phyloP scores from a whole-genome alignment of 257 asterid genomes.

The Solanum microdontum region DNA sequence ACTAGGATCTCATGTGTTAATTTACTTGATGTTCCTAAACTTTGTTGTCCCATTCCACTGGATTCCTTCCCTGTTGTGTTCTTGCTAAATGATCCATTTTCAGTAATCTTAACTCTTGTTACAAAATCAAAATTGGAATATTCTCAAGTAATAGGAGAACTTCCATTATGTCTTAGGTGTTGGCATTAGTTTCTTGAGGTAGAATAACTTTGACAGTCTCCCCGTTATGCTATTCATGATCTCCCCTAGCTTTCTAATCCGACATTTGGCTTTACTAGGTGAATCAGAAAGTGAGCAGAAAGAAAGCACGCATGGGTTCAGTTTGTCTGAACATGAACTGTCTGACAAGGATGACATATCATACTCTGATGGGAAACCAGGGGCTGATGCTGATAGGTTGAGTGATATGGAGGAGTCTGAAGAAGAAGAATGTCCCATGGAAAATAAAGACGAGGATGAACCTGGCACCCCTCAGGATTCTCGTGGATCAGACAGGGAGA shows the following conservation, averaged over 20 bases:
- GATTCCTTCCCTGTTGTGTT: background rate
- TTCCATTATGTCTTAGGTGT: background rate
- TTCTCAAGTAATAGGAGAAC: background rate
- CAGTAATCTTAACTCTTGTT: background rate
- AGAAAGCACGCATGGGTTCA: conserved; percentile 12
- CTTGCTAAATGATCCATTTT: background rate
- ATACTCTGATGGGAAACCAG: conserved; percentile 20
- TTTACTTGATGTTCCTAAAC: background rate
- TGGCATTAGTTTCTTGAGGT: background rate
- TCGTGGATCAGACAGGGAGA: conserved; percentile 31
- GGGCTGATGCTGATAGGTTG: conserved; percentile 24
- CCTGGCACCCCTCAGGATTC: conserved; percentile 22
- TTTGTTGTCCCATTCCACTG: background rate
- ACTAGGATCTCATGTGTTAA: background rate
- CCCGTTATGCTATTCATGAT: background rate
- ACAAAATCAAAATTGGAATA: background rate
- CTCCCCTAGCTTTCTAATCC: background rate
- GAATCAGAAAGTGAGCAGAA: conserved; percentile 13
- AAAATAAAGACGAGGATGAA: conserved; percentile 36
- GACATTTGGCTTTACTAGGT: background rate
- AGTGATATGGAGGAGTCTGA: conserved; percentile 36
- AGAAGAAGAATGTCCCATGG: conserved; percentile 36
- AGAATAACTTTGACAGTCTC: background rate
- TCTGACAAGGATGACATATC: conserved; percentile 25
- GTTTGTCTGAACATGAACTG: conserved; percentile 25